phyloP scores from a whole-genome alignment of 495 filamentous ascomycete species.

The Trichocladium antarcticum region DNA sequence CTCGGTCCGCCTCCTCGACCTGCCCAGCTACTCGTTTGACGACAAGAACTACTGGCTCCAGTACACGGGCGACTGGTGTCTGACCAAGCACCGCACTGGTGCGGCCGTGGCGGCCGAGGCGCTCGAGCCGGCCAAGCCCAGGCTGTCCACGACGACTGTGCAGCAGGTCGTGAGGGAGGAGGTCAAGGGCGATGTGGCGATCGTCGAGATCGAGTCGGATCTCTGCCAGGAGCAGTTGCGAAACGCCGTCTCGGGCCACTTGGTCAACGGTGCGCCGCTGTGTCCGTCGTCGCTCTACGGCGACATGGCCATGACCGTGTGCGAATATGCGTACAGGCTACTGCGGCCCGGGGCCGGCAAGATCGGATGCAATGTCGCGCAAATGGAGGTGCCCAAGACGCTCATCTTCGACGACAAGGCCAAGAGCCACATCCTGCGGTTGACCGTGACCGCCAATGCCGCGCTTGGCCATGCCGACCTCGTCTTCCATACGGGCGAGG shows the following conservation, averaged over 20 bases:
- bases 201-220: slow-evolving; percentile 56
- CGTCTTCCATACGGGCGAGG: slow-evolving; percentile 34
- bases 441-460: slow-evolving; percentile 34
- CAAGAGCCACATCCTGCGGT: slow-evolving; percentile 40
- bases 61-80: slow-evolving; percentile 56
- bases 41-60: slow-evolving; percentile 76
- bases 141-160: slow-evolving; percentile 39
- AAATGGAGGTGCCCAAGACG: slow-evolving; percentile 60
- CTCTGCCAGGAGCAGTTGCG: slow-evolving; percentile 49
- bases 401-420: slow-evolving; percentile 50
- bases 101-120: slow-evolving; percentile 38
- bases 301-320: slow-evolving; percentile 66
- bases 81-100: slow-evolving; percentile 60
- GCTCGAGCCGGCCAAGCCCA: slow-evolving; percentile 40
- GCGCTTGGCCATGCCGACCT: slow-evolving; percentile 29
- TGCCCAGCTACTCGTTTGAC: slow-evolving; percentile 70
- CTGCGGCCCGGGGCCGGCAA: slow-evolving; percentile 43
- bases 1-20: slow-evolving; percentile 49
- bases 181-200: slow-evolving; percentile 42
- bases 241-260: slow-evolving; percentile 55
- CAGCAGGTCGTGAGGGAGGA: slow-evolving; percentile 47
- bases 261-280: slow-evolving; percentile 51
- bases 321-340: slow-evolving; percentile 54
- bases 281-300: slow-evolving; percentile 55
- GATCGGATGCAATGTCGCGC: slow-evolving; percentile 48